These are phyloP conservation scores for Pseudogymnoascus sp. DNA, from an alignment of 2,329 filamentous ascomycete species.

Conservation along the genomic window DNA sequence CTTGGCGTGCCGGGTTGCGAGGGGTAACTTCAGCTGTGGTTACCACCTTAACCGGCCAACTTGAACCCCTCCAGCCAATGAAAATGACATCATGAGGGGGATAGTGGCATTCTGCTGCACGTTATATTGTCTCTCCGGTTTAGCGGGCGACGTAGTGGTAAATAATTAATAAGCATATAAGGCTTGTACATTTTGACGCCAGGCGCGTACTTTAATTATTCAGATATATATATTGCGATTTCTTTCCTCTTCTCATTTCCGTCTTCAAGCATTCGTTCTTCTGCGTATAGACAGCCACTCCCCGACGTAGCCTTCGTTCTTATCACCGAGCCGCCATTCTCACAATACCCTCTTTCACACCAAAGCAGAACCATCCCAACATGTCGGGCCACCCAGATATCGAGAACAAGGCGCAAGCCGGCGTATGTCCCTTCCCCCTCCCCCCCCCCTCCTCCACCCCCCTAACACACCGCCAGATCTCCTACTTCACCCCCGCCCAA, in stretches of 20 bases:
- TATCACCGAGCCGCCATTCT: neutral
- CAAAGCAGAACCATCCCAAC: neutral
- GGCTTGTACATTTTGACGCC: neutral
- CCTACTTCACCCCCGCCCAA: conserved; percentile 43
- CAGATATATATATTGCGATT: neutral
- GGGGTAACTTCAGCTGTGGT: neutral
- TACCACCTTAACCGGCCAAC: neutral
- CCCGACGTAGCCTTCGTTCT: neutral
- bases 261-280: neutral
- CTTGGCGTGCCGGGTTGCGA: neutral
- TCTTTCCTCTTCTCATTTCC: neutral
- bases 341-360: neutral
- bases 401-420: neutral
- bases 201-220: neutral
- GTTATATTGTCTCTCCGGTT: neutral
- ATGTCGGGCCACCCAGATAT: neutral
- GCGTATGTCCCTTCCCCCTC: neutral
- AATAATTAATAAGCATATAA: neutral
- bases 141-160: neutral
- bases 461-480: conserved; percentile 21
- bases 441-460: neutral
- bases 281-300: neutral
- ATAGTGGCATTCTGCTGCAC: neutral
- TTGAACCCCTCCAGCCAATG: neutral
- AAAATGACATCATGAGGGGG: neutral